phyloP scores from a whole-genome alignment of 495 filamentous ascomycete genomes.

The Rhizodiscina lignyota region DNA sequence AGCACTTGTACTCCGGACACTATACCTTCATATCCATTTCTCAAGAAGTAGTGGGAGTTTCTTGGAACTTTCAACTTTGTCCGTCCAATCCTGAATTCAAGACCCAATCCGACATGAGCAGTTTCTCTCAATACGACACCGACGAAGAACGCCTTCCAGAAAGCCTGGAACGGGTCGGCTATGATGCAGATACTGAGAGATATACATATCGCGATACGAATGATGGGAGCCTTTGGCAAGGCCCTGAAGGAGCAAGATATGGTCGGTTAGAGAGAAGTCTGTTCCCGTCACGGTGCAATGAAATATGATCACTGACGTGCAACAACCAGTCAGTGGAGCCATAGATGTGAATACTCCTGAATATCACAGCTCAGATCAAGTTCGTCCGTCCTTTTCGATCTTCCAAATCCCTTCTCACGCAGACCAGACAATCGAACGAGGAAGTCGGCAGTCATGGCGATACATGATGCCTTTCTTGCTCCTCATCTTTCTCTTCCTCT shows the following conservation, averaged over 20 bases:
- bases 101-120: too few species aligned
- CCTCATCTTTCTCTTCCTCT: constrained; percentile 10
- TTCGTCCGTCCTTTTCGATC: too few species aligned
- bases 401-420: too few species aligned
- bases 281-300: too few species aligned
- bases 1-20: too few species aligned
- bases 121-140: too few species aligned
- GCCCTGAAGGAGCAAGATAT: constrained; percentile 27
- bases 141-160: constrained; percentile 35
- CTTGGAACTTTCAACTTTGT: too few species aligned
- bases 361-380: constrained; percentile 1
- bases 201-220: constrained; percentile 30
- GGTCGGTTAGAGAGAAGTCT: constrained; percentile 20
- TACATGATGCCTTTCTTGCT: constrained; percentile 13
- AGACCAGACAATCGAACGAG: constrained; percentile 3
- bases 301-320: too few species aligned
- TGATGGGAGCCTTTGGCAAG: constrained; percentile 20
- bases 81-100: too few species aligned
- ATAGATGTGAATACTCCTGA: background rate
- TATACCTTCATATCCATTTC: too few species aligned
- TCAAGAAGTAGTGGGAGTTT: too few species aligned
- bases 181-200: constrained; percentile 33
- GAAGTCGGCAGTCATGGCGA: constrained; percentile 9
- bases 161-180: constrained; percentile 33
- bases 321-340: constrained; percentile 1